Evolutionary conservation across 1,284 basidiomycete species (phyloP), one percentile per base, ranked within the genome.

Genomic region (Ceratobasidium sp.): DNA sequence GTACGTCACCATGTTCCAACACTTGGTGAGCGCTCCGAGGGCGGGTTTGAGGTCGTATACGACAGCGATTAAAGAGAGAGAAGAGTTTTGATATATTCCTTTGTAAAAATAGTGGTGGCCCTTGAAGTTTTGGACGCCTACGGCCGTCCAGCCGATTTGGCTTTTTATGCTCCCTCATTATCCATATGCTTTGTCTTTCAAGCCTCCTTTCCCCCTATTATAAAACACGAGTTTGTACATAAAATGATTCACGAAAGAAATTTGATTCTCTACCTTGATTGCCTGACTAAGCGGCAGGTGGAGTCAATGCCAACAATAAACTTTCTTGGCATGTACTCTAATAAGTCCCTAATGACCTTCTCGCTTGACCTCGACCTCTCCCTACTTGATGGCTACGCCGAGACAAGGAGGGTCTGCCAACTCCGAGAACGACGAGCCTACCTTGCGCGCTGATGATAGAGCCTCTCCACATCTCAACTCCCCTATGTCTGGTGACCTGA

Each of bases 11-110:
- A 66, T 19, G 62, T 43, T 6, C 43, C 4, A n/a, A 7, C 31
- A 14, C 54, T 14, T 37, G 37, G 2, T 24, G 49, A 4, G 9
- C 62, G 62, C 37, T 64, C 62, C 27, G 62, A 64, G 37, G 62
- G 62, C 22, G 59, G 59, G 24, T 66, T 66, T 19, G 64, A 54
- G n/a, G 48, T 66, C n/a, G 49, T 66, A 13, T 66, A 54, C 46
- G 62, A 64, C 19, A 64, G 62, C 46, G 62, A 64, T 22, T 64
- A 49, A 51, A 27, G n/a, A 14, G n/a, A 19, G 27, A 19, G n/a
- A 53, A 8, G 49, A n/a, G 7, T 22, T 62, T 46, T 43, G 46
- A 13, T 64, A 31, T 49, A n/a, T n/a, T 64, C 24, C 46, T 48
- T 49, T 64, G 43, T 64, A 39, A 46, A 64, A 64, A n/a, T 58